These are phyloP conservation scores for Micractinium conductrix DNA, from an alignment of 139 green algal species.

Conservation along the genomic window DNA sequence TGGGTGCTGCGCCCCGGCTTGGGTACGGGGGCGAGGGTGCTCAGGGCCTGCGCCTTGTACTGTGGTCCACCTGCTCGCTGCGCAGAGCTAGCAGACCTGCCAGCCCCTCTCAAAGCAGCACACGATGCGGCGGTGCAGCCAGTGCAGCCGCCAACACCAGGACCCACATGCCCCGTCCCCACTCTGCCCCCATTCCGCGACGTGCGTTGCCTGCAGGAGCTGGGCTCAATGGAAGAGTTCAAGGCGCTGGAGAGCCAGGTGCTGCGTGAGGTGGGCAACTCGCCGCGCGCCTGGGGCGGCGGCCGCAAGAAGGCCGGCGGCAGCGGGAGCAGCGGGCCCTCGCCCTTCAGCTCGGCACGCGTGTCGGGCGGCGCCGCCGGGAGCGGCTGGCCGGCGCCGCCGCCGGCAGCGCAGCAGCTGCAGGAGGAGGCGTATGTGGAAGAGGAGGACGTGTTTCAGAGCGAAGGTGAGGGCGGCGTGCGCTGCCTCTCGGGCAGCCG, in stretches of 20 bases:
- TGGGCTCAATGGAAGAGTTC: slow-evolving; percentile 75
- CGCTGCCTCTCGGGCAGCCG: slow-evolving; percentile 35
- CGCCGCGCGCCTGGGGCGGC: not conserved
- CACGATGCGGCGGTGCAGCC: too few species aligned
- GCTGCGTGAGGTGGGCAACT: slow-evolving; percentile 39
- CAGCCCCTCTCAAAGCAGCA: too few species aligned
- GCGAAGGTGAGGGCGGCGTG: slow-evolving; percentile 19
- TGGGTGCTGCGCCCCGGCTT: not conserved
- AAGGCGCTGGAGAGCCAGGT: slow-evolving; percentile 67
- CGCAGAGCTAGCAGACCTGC: too few species aligned
- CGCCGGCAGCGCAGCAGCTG: not conserved
- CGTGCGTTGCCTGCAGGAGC: too few species aligned
- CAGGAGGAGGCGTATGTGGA: not conserved
- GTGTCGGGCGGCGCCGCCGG: not conserved
- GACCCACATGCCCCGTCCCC: too few species aligned
- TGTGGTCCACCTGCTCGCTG: too few species aligned
- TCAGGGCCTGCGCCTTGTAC: not conserved
- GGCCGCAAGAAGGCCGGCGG: not conserved
- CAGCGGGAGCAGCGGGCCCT: not conserved
- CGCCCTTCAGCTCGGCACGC: too few species aligned
- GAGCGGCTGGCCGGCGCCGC: not conserved
- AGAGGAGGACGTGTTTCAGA: slow-evolving; percentile 26
- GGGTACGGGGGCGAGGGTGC: not conserved
- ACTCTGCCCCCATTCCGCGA: too few species aligned
- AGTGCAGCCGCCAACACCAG: too few species aligned